Base-by-base conservation (phyloP, 2,329 filamentous ascomycete species). In the Cladosporium sp. region DNA sequence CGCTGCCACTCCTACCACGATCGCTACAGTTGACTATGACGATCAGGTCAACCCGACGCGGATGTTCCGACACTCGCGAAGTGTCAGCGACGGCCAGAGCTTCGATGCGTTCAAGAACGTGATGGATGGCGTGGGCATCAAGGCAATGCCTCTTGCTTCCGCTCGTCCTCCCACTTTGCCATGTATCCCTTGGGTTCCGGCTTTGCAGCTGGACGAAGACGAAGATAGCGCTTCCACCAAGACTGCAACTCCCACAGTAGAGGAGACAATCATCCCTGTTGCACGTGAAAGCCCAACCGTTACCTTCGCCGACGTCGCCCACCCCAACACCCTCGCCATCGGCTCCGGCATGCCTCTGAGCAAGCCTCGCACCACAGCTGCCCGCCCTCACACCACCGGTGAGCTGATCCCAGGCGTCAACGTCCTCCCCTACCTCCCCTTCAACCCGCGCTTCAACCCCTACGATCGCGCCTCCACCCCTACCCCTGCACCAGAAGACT, bases 371-470 rank as follows among this genome's bases (percentile, higher is more conserved):
- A 54, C 60, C 47, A 41, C 60, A 1, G 8, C 21, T 15, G 36
- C 51, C 32, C 61, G 61, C 24, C 61, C 61, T 24, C 61, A 64
- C 61, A 64, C 61, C 15, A 64, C 28, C 14, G 49, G 49, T 14
- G 57, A 59, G 57, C n/a, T 30, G 7, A n/a, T 30, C 38, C 38
- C 24, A 18, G 24, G 24, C n/a, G 18, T 34, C 15, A 57, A 64
- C 18, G 2, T 30, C 30, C 49, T 64, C 34, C 61, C 61, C 34
- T 64, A 44, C 51, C 21, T 64, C 15, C 34, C 61, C 36, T 57
- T 44, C 49, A 44, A 57, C 18, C 51, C 49, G 3, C 15, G 51
- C 15, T 64, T 64, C 51, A 57, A 64, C 38, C 61, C 61, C 4
- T 64, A 64, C 61, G 28, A 36, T 21, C n/a, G 6, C 41, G 12